Percentiles rank a stretch among this genome's conserved stretches.
These are phyloP conservation scores for Rhizomucor pusillus DNA, from an alignment of 371 early-diverging fungal species.

Conservation along the genomic window DNA sequence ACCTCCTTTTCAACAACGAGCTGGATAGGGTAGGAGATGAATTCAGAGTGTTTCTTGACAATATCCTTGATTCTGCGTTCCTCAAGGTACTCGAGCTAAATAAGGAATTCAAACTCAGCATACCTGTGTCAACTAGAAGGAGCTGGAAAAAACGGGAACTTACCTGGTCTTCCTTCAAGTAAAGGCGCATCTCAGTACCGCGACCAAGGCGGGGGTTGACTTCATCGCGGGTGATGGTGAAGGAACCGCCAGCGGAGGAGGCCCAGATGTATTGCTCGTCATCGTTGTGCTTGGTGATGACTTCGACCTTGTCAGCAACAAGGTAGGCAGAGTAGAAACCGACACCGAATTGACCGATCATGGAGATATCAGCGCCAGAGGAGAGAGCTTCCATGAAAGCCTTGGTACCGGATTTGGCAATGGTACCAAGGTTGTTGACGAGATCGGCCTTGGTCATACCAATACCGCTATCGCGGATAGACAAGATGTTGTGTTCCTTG, in stretches of 20 bases:
- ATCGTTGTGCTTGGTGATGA: conserved; percentile 85
- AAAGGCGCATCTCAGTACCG: conserved; percentile 90
- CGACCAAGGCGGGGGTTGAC: conserved; percentile 73
- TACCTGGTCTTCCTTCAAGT: conserved; percentile 90
- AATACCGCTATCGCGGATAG: conserved; percentile 91
- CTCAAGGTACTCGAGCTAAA: conserved; percentile 62
- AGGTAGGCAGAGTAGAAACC: conserved; percentile 95
- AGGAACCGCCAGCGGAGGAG: conserved; percentile 70
- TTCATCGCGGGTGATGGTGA: conserved; percentile 85
- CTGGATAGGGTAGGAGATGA: conserved; percentile 67
- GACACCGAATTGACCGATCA: conserved; percentile 99
- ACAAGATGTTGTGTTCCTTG: conserved; percentile 63
- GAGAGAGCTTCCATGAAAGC: conserved; percentile 70
- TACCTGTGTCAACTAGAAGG: conserved; percentile 44
- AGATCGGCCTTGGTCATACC: conserved; percentile 96
- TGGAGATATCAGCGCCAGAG: conserved; percentile 59
- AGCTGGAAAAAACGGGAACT: too few relatives aligned
- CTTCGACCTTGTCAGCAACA: conserved; percentile 95
- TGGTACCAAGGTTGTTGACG: conserved; percentile 92
- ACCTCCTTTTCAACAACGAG: conserved; percentile 52
- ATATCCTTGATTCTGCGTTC: conserved; percentile 58
- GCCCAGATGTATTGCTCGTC: conserved; percentile 87
- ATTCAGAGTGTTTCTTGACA: conserved; percentile 82
- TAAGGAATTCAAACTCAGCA: conserved; percentile 82
- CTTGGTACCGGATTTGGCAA: conserved; percentile 94